Conservation (phyloP, 176 grass and related monocot species). For the Oryza brachyantha region DNA sequence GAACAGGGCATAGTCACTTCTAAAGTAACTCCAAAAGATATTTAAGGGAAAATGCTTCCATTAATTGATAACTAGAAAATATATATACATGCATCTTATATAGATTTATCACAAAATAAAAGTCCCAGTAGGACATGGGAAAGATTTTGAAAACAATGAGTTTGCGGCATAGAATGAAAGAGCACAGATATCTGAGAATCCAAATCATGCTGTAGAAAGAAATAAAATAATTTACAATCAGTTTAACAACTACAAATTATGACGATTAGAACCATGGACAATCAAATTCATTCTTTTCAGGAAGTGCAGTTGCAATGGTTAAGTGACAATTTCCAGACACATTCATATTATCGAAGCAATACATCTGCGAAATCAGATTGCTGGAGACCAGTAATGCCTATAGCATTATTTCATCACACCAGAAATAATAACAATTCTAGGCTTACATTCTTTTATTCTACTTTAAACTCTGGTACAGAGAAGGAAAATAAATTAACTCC, state of each 20-base stretch:
- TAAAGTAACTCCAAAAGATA: not conserved
- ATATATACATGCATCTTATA: not conserved
- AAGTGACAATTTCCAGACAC: not conserved
- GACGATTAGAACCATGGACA: not conserved
- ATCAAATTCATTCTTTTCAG: slow-evolving; percentile 6
- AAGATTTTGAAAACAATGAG: not conserved
- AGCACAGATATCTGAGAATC: not conserved
- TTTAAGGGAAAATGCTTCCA: not conserved
- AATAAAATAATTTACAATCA: not conserved
- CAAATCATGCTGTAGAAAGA: slow-evolving; percentile 1
- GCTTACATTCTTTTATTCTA: not conserved
- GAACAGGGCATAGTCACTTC: not conserved
- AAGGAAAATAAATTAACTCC: not conserved
- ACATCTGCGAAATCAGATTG: not conserved
- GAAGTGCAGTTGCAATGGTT: not conserved
- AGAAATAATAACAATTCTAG: not conserved
- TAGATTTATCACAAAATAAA: not conserved
- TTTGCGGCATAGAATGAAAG: not conserved
- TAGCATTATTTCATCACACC: not conserved
- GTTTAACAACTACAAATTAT: slow-evolving; percentile 6
- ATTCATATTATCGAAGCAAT: not conserved
- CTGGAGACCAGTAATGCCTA: not conserved
- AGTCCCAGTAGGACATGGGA: not conserved
- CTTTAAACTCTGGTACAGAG: not conserved
- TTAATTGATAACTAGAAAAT: not conserved